Evolutionary conservation across 805 yeast species (phyloP).

Genomic region (Metschnikowia kunwiensis): DNA sequence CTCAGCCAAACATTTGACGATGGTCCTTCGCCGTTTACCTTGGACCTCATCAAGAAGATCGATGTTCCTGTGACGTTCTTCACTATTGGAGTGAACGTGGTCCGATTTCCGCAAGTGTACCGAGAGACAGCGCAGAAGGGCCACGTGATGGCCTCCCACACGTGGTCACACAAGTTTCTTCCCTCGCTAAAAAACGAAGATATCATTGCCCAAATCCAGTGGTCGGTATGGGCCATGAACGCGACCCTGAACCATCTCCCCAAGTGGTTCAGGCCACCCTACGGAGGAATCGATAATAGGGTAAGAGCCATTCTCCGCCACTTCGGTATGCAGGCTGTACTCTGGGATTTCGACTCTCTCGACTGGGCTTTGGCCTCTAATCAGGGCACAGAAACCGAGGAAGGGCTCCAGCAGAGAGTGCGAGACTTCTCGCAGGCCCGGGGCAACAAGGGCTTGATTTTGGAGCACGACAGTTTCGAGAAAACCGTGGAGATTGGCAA

Average conservation of each 20-base stretch:
- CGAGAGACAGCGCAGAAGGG: constrained; percentile 53
- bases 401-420: constrained; percentile 55
- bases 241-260: constrained; percentile 88
- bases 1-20: constrained; percentile 92
- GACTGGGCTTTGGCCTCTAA: constrained; percentile 67
- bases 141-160: constrained; percentile 82
- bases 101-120: constrained; percentile 73
- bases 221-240: constrained; percentile 98
- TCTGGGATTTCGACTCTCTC: constrained; percentile 90
- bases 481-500: constrained; percentile 69
- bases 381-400: constrained; percentile 48
- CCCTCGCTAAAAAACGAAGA: constrained; percentile 77
- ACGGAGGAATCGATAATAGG: constrained; percentile 89
- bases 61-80: constrained; percentile 67
- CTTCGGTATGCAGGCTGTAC: constrained; percentile 81
- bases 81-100: constrained; percentile 78
- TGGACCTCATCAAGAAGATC: constrained; percentile 53
- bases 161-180: constrained; percentile 88
- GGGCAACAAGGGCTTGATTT: constrained; percentile 56
- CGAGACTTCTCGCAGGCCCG: constrained; percentile 43
- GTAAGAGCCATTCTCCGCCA: constrained; percentile 74
- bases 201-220: constrained; percentile 82
- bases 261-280: constrained; percentile 94
- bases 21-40: constrained; percentile 81
- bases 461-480: constrained; percentile 79